Evolutionary conservation across 352 stramenopile genomes (phyloP), one percentile per base, ranked within the genome.

Genomic region (Globisporangium solare): DNA sequence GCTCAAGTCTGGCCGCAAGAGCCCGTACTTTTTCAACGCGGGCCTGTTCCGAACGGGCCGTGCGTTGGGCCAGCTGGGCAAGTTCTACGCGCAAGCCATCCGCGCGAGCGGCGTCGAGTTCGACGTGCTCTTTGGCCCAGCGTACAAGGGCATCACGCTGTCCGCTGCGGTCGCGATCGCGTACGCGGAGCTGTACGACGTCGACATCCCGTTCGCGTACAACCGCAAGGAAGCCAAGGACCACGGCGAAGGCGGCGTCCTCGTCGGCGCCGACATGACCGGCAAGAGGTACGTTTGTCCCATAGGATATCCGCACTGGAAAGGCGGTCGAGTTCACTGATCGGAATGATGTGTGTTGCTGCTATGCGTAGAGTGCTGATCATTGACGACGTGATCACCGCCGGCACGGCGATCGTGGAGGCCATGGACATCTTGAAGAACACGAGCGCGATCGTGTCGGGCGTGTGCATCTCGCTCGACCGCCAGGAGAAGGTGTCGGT

Each of bases 151-250:
- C 54, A 99, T 99, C 71, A 98, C 96, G 31, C 79, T 99, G 7
- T 91, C 89, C 27, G 96, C 95, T 13, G 83, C 97, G 27, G 95
- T 99, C 8, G 92, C 92, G 42, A 94, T 97, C 24, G 89, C 94
- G 42, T 95, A 99, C 35, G 94, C 79, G 24, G 81, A 92, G 42
- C 68, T 92, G 50, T 97, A 96, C 68, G 92, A 92, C 17, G 58
- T 95, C 17, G 89, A 99, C 70, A 63, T 98, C 21, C 92, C 94
- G 10, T 99, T 98, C 70, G 88, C 95, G 1, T 99, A 99, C 80
- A 98, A 99, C 76, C 95, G 97, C 54, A 99, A 99, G 74, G 97
- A 99, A 76, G 90, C 91, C 10, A 99, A 99, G 78, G 96, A 99
- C 70, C 97, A 99, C 74, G 97, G 97, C 45, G 97, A 99, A 73